phyloP scores from a whole-genome alignment of 208 protist species.

The Strigomonas galati region DNA sequence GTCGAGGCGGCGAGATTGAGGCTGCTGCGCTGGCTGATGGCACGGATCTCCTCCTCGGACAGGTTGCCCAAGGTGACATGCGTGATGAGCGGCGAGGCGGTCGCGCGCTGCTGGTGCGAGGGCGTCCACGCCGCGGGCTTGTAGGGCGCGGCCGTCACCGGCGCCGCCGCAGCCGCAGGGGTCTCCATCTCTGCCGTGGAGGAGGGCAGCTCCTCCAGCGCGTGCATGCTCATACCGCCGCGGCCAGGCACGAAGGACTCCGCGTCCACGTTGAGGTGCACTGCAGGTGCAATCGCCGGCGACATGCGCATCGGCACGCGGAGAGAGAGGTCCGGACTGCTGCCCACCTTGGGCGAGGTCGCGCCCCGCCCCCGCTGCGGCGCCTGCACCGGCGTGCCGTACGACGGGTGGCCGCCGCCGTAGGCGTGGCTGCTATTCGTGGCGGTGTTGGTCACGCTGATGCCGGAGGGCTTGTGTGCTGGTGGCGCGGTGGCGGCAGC shows the following conservation, averaged over 20 bases:
- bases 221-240: too few relatives aligned
- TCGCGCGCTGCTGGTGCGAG: conserved; percentile 15
- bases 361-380: not conserved
- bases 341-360: conserved; percentile 13
- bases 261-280: conserved; percentile 75
- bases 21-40: conserved; percentile 54
- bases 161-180: conserved; percentile 11
- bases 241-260: conserved; percentile 54
- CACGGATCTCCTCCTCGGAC: conserved; percentile 48
- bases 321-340: conserved; percentile 32
- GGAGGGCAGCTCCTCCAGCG: conserved; percentile 52
- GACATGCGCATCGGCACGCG: conserved; percentile 69
- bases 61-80: conserved; percentile 4
- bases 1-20: conserved; percentile 46
- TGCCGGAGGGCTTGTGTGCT: too few relatives aligned
- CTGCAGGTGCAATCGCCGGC: conserved; percentile 29
- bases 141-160: not conserved
- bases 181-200: conserved; percentile 63
- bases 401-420: conserved; percentile 18
- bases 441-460: conserved; percentile 42
- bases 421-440: conserved; percentile 24
- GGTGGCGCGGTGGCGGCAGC: not conserved
- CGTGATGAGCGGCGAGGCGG: conserved; percentile 22
- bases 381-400: conserved; percentile 1
- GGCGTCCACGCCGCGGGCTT: conserved; percentile 8